Base-by-base conservation (phyloP, 768 basidiomycete genomes). In the Amanita brunnescens region DNA sequence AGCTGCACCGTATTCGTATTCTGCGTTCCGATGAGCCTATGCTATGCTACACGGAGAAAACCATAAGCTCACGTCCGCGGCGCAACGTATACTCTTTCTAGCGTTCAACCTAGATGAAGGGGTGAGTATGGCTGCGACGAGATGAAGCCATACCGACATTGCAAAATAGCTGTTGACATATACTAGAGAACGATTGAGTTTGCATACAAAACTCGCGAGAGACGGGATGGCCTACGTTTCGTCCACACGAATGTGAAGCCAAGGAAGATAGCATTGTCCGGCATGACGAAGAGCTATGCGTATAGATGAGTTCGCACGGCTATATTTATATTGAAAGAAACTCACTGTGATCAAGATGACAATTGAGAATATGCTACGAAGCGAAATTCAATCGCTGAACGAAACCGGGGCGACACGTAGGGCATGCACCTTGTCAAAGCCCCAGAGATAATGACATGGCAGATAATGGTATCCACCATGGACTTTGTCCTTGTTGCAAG, bases 251-350 rank as follows among this genome's bases (percentile, higher is more conserved):
- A 38, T 1, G 18, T 39, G 6, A 38, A n/a, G 2, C 37, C 37
- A 38, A 18, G 13, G 37, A 16, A 38, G 16, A n/a, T 6, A 38
- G 16, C 6, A 38, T 49, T 60, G 18, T 58, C 41, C 8, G 55
- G 37, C 37, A 38, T 14, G n/a, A 16, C n/a, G n/a, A 6, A 14
- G 10, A 38, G 16, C 37, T 38, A 16, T 3, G 18, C 3, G 1
- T 4, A n/a, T n/a, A n/a, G 14, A 13, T 38, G 7, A 29, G 7
- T 7, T 29, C 26, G 26, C 26, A 29, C 5, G 26, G 7, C 7
- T 4, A 29, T 4, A 7, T 29, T 29, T 3, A 29, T 4, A 29
- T 29, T 4, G 7, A 29, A 29, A 29, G 7, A 29, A 29, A 16
- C 37, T 16, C n/a, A 38, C 37, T 38, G 37, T 38, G n/a, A 38